Evolutionary conservation across 2,329 filamentous ascomycete genomes (phyloP).

Genomic region (Stemphylium vesicarium): DNA sequence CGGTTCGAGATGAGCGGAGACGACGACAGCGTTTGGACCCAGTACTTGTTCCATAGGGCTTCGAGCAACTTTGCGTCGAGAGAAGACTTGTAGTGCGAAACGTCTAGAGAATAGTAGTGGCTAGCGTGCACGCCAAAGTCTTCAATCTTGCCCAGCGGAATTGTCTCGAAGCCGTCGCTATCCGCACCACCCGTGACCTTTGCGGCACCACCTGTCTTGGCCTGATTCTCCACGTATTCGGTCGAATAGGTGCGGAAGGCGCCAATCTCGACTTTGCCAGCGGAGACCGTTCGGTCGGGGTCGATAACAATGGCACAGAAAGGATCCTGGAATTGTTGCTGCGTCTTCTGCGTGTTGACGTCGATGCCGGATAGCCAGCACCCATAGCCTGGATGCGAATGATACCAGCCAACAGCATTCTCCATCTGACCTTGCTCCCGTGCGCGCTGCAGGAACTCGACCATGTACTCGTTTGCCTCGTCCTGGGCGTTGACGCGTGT

Average conservation of each 20-base stretch:
- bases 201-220: conserved; percentile 45
- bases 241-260: conserved; percentile 92
- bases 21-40: conserved; percentile 93
- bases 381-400: conserved; percentile 95
- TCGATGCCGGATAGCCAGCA: conserved; percentile 99
- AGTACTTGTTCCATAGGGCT: conserved; percentile 98
- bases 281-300: conserved; percentile 91
- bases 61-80: conserved; percentile 87
- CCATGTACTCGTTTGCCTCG: conserved; percentile 96
- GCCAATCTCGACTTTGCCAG: conserved; percentile 95
- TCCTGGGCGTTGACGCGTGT: conserved; percentile 95
- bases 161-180: conserved; percentile 73
- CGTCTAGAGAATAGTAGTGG: conserved; percentile 88
- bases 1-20: conserved; percentile 90
- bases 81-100: conserved; percentile 92
- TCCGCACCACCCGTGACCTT: conserved; percentile 39
- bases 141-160: conserved; percentile 90
- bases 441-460: conserved; percentile 78
- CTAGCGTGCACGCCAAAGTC: conserved; percentile 94
- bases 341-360: conserved; percentile 82
- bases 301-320: conserved; percentile 97
- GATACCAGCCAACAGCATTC: conserved; percentile 98
- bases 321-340: conserved; percentile 86
- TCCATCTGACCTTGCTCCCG: conserved; percentile 80
- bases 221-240: conserved; percentile 61